A percentile compares a stretch with the other conserved stretches of the same genome.
Evolutionary conservation across 441 rosid species (phyloP).

Genomic region (Metrosideros polymorpha): DNA sequence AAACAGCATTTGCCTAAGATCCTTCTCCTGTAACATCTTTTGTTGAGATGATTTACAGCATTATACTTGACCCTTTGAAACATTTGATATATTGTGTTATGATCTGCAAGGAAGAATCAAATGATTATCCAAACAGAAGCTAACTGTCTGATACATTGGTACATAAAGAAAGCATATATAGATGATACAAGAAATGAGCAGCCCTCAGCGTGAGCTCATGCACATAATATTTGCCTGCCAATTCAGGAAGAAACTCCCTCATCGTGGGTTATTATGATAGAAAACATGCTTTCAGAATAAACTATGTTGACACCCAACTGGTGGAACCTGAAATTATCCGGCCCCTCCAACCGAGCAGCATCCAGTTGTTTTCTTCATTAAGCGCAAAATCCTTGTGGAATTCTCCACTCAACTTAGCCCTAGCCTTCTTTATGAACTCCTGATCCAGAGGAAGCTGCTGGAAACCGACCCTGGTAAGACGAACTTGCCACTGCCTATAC

Average conservation of each 20-base stretch:
- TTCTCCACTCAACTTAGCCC: slow-evolving; percentile 24
- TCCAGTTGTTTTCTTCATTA: slow-evolving; percentile 55
- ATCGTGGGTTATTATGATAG: not conserved
- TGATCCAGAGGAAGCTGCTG: slow-evolving; percentile 32
- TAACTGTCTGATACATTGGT: not conserved
- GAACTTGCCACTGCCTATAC: slow-evolving; percentile 68
- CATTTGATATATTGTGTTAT: not conserved
- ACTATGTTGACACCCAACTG: slow-evolving; percentile 50
- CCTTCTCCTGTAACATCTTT: not conserved
- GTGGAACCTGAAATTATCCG: slow-evolving; percentile 50
- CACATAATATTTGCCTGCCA: not conserved
- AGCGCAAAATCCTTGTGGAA: slow-evolving; percentile 71
- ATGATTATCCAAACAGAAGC: not conserved
- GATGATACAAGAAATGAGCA: not conserved
- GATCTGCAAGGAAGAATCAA: not conserved
- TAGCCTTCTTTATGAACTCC: slow-evolving; percentile 26
- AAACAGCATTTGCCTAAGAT: not conserved
- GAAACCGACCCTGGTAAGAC: slow-evolving; percentile 61
- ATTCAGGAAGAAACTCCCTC: not conserved
- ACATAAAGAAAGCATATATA: not conserved
- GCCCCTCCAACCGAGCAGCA: slow-evolving; percentile 81
- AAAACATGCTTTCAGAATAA: not conserved
- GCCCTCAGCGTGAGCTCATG: not conserved
- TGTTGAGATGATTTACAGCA: not conserved
- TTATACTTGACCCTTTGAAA: not conserved